Percentiles rank a stretch among this genome's conserved stretches.
phyloP scores from a whole-genome alignment of 2,329 filamentous ascomycete species.

The Clonostachys chloroleuca region DNA sequence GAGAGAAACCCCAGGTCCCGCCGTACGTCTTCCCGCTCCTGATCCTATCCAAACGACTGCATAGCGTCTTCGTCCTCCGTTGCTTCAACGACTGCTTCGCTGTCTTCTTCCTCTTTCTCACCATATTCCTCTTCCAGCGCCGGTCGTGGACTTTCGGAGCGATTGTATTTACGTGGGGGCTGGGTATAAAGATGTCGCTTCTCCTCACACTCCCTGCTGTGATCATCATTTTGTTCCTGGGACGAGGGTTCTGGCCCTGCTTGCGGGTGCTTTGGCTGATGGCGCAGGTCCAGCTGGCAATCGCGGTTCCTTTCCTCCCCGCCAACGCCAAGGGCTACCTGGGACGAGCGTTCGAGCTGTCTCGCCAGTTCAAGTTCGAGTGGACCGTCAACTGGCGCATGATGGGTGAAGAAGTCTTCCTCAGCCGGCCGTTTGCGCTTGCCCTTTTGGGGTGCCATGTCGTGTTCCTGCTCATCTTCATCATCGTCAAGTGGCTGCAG shows the following conservation, averaged over 20 bases:
- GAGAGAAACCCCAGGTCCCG: conserved; percentile 53
- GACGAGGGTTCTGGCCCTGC: conserved; percentile 60
- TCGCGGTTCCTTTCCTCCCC: conserved; percentile 64
- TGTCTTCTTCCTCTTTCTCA: conserved; percentile 74
- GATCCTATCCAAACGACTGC: conserved; percentile 83
- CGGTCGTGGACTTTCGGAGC: conserved; percentile 70
- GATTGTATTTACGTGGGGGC: conserved; percentile 68
- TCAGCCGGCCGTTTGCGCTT: conserved; percentile 63
- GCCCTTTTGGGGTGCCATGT: conserved; percentile 63
- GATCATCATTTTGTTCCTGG: conserved; percentile 70
- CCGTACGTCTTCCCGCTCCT: conserved; percentile 85
- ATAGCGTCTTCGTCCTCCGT: conserved; percentile 88
- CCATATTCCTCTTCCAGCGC: conserved; percentile 75
- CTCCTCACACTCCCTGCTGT: conserved; percentile 80
- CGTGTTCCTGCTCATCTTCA: conserved; percentile 62
- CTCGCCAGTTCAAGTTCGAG: conserved; percentile 86
- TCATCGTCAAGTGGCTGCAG: conserved; percentile 65
- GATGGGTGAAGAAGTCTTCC: conserved; percentile 76
- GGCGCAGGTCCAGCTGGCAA: conserved; percentile 68
- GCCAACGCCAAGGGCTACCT: conserved; percentile 68
- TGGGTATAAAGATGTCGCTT: conserved; percentile 95
- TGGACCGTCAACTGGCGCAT: conserved; percentile 99
- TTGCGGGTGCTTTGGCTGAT: conserved; percentile 69
- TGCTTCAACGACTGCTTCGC: conserved; percentile 97
- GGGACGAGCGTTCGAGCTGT: conserved; percentile 82